Conservation (phyloP, 768 basidiomycete genomes). For the Cantharellus cinnabarinus region DNA sequence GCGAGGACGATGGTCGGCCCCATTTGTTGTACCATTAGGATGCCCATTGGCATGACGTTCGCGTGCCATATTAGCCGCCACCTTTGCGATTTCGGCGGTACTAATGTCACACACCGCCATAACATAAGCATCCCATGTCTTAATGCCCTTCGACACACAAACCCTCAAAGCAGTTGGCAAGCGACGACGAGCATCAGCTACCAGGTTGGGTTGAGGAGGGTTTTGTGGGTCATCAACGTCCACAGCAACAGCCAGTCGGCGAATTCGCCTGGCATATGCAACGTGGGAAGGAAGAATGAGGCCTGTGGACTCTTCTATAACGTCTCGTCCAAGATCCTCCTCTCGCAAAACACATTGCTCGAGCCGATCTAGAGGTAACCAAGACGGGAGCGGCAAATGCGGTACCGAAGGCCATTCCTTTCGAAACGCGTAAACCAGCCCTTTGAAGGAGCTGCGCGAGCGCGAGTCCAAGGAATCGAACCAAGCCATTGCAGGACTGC, state of each 20-base stretch:
- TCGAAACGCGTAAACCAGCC: neutral
- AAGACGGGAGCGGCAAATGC: neutral
- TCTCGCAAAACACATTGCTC: neutral
- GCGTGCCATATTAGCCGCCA: too few species aligned
- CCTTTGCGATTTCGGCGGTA: neutral
- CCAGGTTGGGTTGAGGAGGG: neutral
- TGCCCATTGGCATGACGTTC: too few species aligned
- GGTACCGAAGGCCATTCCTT: neutral
- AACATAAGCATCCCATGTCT: neutral
- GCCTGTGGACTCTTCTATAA: neutral
- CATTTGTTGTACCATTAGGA: too few species aligned
- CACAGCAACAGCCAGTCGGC: neutral
- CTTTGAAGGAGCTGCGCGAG: neutral
- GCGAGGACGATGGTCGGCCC: too few species aligned
- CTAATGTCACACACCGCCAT: neutral
- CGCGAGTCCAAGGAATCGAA: neutral
- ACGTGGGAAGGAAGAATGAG: neutral
- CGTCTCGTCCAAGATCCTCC: neutral
- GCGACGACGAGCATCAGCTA: neutral
- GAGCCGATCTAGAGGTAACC: neutral
- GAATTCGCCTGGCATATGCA: neutral
- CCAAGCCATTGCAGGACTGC: neutral
- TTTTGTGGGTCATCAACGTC: neutral
- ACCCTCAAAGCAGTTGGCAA: neutral
- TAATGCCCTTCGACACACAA: neutral